phyloP scores from a whole-genome alignment of 2,329 filamentous ascomycete species.

The Fusarium foetens region DNA sequence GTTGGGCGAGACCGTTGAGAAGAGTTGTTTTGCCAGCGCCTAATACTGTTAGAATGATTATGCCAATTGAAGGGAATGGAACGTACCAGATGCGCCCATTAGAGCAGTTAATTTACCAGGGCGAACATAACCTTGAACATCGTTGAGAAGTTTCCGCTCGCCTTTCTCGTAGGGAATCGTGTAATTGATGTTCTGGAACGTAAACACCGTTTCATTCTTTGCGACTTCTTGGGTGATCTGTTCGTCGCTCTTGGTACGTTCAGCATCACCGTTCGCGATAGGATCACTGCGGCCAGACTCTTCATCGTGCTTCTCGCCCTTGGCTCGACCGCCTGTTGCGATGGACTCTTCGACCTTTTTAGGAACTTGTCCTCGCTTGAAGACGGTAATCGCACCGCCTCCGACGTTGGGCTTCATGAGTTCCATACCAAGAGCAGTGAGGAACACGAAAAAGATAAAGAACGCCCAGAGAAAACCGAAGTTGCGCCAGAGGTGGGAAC shows the following conservation, averaged over 20 bases:
- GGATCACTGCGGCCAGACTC: constrained; percentile 47
- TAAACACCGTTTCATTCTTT: constrained; percentile 69
- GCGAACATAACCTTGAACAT: constrained; percentile 86
- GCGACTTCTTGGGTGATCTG: constrained; percentile 57
- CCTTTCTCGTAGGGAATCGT: constrained; percentile 67
- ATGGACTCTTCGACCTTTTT: constrained; percentile 67
- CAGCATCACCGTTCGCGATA: constrained; percentile 42
- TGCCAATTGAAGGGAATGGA: rapidly evolving
- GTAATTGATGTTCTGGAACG: constrained; percentile 62
- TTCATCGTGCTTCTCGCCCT: constrained; percentile 62
- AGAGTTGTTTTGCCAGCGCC: constrained; percentile 77
- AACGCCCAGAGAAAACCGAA: constrained; percentile 83
- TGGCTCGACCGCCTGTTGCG: constrained; percentile 56
- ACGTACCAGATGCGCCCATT: constrained; percentile 69
- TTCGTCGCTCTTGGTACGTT: constrained; percentile 44
- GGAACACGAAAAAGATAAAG: constrained; percentile 75
- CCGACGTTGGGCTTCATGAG: constrained; percentile 69
- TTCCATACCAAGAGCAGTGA: constrained; percentile 78
- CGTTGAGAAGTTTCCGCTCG: constrained; percentile 74
- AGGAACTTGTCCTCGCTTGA: constrained; percentile 72
- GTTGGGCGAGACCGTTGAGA: constrained; percentile 77
- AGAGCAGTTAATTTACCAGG: constrained; percentile 83
- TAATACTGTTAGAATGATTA: not conserved
- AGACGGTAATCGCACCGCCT: constrained; percentile 68
- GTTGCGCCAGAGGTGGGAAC: constrained; percentile 76